Conservation (phyloP, 331 rosid genomes). For the Telfairia occidentalis region DNA sequence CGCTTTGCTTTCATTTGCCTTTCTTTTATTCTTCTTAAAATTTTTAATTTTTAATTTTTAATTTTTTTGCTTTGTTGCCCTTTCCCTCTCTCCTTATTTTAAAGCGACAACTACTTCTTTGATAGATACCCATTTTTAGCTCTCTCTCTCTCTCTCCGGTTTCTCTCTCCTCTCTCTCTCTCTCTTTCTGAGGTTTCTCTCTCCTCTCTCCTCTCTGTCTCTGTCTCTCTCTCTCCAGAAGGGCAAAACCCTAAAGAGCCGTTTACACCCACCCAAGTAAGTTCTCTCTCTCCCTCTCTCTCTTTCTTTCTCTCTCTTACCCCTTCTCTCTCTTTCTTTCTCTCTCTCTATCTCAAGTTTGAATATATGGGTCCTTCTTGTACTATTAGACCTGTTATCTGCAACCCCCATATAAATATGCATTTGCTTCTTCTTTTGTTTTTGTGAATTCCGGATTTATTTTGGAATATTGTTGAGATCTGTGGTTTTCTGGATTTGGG, state of each 20-base stretch:
- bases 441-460: background rate
- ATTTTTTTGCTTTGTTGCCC: background rate
- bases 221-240: slow-evolving; percentile 6
- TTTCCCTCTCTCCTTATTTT: slow-evolving; percentile 13
- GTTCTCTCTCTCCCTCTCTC: slow-evolving; percentile 35
- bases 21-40: no score
- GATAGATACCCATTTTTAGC: slow-evolving; percentile 17
- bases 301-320: slow-evolving; percentile 19
- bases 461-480: background rate
- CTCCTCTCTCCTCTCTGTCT: slow-evolving; percentile 11
- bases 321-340: background rate
- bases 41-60: background rate
- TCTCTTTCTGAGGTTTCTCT: slow-evolving; percentile 9
- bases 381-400: slow-evolving; percentile 7
- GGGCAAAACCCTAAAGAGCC: slow-evolving; percentile 21
- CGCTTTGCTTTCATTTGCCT: background rate
- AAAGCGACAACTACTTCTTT: slow-evolving; percentile 19
- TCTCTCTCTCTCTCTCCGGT: slow-evolving; percentile 13
- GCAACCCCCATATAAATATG: slow-evolving; percentile 11
- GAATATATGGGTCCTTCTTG: slow-evolving; percentile 20
- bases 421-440: background rate
- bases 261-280: slow-evolving; percentile 21
- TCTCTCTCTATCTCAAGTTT: slow-evolving; percentile 8
- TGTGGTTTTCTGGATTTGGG: background rate
- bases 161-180: slow-evolving; percentile 7